phyloP scores from a whole-genome alignment of 2,329 filamentous ascomycete genomes.

The Arthroderma sp. region DNA sequence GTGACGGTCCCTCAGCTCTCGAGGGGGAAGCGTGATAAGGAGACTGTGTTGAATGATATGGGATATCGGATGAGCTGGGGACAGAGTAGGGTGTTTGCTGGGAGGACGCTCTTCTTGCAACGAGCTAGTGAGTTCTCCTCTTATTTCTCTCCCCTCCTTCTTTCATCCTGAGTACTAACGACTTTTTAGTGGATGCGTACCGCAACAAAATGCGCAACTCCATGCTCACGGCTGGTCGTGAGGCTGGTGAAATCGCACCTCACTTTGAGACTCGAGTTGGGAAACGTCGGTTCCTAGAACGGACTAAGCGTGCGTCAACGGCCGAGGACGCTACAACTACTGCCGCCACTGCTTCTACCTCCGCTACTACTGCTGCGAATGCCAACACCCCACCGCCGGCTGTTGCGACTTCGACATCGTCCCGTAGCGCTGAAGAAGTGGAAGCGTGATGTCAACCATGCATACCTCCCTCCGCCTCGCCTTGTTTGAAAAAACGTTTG shows the following conservation, averaged over 20 bases:
- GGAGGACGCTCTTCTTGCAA: slow-evolving; percentile 75
- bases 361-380: slow-evolving; percentile 20
- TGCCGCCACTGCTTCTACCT: slow-evolving; percentile 16
- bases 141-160: neutral
- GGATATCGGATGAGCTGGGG: slow-evolving; percentile 95
- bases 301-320: slow-evolving; percentile 11
- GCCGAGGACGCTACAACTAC: slow-evolving; percentile 6
- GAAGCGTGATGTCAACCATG: slow-evolving; percentile 9
- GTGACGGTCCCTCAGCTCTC: slow-evolving; percentile 64
- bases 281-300: slow-evolving; percentile 13
- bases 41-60: slow-evolving; percentile 83
- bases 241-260: slow-evolving; percentile 58
- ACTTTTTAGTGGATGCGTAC: slow-evolving; percentile 67
- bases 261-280: slow-evolving; percentile 67
- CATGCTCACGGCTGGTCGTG: slow-evolving; percentile 66
- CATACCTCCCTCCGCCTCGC: no score
- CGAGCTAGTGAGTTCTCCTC: slow-evolving; percentile 60
- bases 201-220: slow-evolving; percentile 78
- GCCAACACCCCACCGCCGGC: slow-evolving; percentile 4
- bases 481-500: no score
- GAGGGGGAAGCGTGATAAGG: slow-evolving; percentile 57
- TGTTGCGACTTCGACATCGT: slow-evolving; percentile 17
- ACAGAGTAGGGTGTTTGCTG: slow-evolving; percentile 82
- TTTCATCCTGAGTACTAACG: slow-evolving; percentile 2
- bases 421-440: slow-evolving; percentile 26